Evolutionary conservation across 2,329 filamentous ascomycete genomes (phyloP), one percentile per base, ranked within the genome.

Genomic region (Exophiala oligosperma): DNA sequence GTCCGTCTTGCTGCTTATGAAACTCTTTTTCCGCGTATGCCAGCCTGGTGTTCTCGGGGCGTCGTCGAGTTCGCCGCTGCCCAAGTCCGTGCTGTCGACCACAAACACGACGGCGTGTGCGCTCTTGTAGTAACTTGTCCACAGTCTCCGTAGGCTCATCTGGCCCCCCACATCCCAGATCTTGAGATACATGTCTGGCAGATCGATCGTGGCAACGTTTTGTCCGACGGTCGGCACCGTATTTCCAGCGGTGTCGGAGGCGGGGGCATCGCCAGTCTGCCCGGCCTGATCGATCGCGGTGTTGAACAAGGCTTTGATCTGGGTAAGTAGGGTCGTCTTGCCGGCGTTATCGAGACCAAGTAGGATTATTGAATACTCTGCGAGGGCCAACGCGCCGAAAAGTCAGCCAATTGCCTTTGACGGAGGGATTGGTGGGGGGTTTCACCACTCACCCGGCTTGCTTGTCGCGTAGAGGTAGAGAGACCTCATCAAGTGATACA

Each of bases 161-260:
- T 99, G 94, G 5, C 94, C 94, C 64, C 94, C 94, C 0, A 99
- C 91, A 72, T 99, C 94, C 94, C 94, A 97, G 68, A 99, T 89
- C 80, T 97, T 96, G 71, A 99, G 82, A 79, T 97, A 97, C 85
- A 97, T 93, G 74, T 96, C 91, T 14, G 91, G 89, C 24, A 97
- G 82, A 23, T 89, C 86, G 71, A 99, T 90, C 48, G 92, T 94
- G 62, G 91, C 90, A 64, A 97, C 92, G 76, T 97, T 97, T 74
- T 97, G 94, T 65, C 94, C 94, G 68, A 97, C 93, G 21, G 94
- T 99, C 28, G 94, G 94, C 6, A 97, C 93, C 46, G 93, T 97
- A 73, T 94, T 92, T 66, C 85, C 79, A 62, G 81, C 79, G 79
- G 85, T 76, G 81, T 92, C 70, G 79, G 90, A 73, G 77, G 84